Base-by-base conservation (phyloP, 495 filamentous ascomycete species). In the Clohesyomyces aquaticus region DNA sequence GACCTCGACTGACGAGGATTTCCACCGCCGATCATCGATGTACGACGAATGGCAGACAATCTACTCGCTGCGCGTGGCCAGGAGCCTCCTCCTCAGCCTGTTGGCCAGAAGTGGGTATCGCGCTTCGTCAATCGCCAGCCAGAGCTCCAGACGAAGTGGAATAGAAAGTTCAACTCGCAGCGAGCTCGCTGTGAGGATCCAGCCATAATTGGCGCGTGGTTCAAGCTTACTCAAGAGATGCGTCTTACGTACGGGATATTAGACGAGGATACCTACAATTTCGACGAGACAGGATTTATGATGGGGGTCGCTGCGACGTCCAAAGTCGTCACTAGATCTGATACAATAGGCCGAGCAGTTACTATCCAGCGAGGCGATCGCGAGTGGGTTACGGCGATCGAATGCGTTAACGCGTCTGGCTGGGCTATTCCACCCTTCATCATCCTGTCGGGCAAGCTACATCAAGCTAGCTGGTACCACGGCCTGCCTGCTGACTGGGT, bases 231-330 rank as follows among this genome's bases (percentile, higher is more conserved):
- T n/a, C n/a, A n/a, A n/a, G n/a, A n/a, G n/a, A n/a, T n/a, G n/a
- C n/a, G n/a, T n/a, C n/a, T n/a, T n/a, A n/a, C n/a, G n/a, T 74
- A 78, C 61, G 66, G 67, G 10, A 77, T 81, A 41, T 18, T 47
- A 12, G 59, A 74, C 16, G 65, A 71, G 26, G 73, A 80, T 72
- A 74, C 75, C 29, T 79, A 77, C 62, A 81, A 81, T 63, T 79
- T 82, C 64, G 71, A 81, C 65, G 71, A 81, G 66, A 74, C 70
- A 51, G 68, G 76, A 56, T 63, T 80, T 72, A 35, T 73, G 29
- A 78, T 80, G 54, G 74, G 73, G 25, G 52, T 73, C 28, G 45
- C 51, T 23, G 14, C 32, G 45, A 2, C 28, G 1, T 27, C 48
- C 28, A 16, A 54, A 38, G 56, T 66, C 47, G 35, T 66, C 35